phyloP scores from a whole-genome alignment of 352 stramenopile species.

The Pythium dissimile region DNA sequence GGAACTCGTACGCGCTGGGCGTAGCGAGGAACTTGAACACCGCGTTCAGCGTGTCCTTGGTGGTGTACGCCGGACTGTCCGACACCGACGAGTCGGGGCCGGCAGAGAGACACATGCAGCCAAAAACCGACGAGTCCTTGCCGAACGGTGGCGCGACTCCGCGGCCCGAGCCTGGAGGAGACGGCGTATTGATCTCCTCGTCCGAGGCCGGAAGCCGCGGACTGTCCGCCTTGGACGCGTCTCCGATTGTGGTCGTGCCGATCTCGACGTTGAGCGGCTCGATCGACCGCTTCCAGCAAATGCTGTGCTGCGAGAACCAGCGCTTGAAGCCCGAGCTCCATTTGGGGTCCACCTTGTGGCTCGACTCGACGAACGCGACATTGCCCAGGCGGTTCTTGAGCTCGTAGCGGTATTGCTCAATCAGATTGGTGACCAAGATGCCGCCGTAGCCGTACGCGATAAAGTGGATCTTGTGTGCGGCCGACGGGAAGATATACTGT shows the following conservation, averaged over 20 bases:
- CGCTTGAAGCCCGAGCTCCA: constrained; percentile 75
- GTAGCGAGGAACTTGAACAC: constrained; percentile 82
- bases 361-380: constrained; percentile 88
- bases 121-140: constrained; percentile 41
- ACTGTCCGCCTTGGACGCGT: constrained; percentile 1
- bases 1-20: constrained; percentile 76
- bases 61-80: constrained; percentile 66
- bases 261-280: constrained; percentile 57
- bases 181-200: constrained; percentile 11
- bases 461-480: constrained; percentile 85
- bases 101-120: constrained; percentile 76
- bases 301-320: constrained; percentile 77
- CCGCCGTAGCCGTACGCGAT: constrained; percentile 86
- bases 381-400: constrained; percentile 79
- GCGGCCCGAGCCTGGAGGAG: constrained; percentile 22
- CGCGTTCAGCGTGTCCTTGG: constrained; percentile 62
- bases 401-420: constrained; percentile 77
- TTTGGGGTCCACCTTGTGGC: constrained; percentile 66
- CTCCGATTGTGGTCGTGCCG: constrained; percentile 18
- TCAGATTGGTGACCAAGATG: constrained; percentile 68
- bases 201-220: background rate
- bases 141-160: background rate
- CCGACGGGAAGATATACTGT: constrained; percentile 80
- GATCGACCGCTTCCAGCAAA: constrained; percentile 72
- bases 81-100: constrained; percentile 47